Evolutionary conservation across 2,329 filamentous ascomycete species (phyloP).

Genomic region (Massarina eburnea): DNA sequence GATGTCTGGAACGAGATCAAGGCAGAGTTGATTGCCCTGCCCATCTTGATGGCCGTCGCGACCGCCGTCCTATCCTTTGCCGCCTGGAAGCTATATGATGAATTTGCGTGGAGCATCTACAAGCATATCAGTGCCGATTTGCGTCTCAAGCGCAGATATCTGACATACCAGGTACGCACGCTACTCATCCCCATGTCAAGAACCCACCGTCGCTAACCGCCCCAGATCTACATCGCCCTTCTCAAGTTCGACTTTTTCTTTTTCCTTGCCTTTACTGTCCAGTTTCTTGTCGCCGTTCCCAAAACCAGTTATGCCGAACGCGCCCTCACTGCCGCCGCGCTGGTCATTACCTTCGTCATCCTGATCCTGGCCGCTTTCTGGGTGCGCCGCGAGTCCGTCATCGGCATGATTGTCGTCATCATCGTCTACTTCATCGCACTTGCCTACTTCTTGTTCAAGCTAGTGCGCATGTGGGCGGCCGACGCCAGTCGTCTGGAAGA

Average conservation of each 20-base stretch:
- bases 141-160: constrained; percentile 92
- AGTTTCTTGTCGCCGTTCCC: constrained; percentile 90
- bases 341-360: constrained; percentile 88
- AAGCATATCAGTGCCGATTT: constrained; percentile 98
- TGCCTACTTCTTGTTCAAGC: constrained; percentile 97
- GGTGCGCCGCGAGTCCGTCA: constrained; percentile 77
- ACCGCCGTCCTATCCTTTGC: constrained; percentile 74
- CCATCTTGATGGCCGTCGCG: constrained; percentile 75
- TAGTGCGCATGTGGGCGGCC: constrained; percentile 85
- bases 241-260: constrained; percentile 99
- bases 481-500: constrained; percentile 51
- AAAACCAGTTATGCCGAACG: constrained; percentile 72
- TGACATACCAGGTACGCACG: constrained; percentile 83
- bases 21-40: constrained; percentile 82
- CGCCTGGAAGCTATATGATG: constrained; percentile 95
- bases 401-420: constrained; percentile 77
- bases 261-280: constrained; percentile 97
- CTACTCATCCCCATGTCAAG: background rate
- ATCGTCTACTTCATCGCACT: constrained; percentile 84
- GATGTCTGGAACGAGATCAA: constrained; percentile 70
- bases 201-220: constrained; percentile 14
- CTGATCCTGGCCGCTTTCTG: constrained; percentile 83
- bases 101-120: constrained; percentile 99
- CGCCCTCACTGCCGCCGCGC: constrained; percentile 81
- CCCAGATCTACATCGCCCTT: constrained; percentile 91